These are phyloP conservation scores for Trichoderma virens DNA, from an alignment of 495 filamentous ascomycete species.

Conservation along the genomic window DNA sequence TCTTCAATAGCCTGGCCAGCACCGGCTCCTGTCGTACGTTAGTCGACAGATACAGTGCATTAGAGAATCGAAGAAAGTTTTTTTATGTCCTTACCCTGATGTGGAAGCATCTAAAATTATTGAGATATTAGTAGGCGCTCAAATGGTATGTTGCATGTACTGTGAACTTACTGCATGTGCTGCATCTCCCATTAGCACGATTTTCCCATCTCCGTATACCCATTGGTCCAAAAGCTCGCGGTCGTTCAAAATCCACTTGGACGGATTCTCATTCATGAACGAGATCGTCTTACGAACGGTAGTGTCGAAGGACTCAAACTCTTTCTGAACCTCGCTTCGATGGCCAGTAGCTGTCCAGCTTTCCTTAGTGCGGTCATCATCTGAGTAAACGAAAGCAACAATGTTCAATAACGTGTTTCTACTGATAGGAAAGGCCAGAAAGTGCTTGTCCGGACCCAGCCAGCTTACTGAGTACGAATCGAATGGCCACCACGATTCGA, in stretches of 20 bases:
- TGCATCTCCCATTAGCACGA: slow-evolving; percentile 32
- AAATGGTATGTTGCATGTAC: slow-evolving; percentile 9
- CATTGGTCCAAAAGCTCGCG: slow-evolving; percentile 28
- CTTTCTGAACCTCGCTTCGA: slow-evolving; percentile 22
- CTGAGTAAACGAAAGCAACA: slow-evolving; percentile 34
- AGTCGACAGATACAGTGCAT: not conserved
- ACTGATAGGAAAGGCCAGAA: slow-evolving; percentile 38
- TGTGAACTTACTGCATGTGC: slow-evolving; percentile 21
- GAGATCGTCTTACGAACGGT: slow-evolving; percentile 22
- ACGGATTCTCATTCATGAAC: slow-evolving; percentile 21
- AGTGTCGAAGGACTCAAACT: slow-evolving; percentile 27
- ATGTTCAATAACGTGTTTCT: slow-evolving; percentile 37
- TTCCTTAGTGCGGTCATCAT: slow-evolving; percentile 22
- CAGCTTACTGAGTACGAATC: slow-evolving; percentile 20
- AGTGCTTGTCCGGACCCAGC: slow-evolving; percentile 38
- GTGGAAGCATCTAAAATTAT: not conserved
- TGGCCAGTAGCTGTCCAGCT: slow-evolving; percentile 30
- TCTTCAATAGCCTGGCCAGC: slow-evolving; percentile 1
- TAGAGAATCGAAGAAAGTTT: slow-evolving; percentile 9
- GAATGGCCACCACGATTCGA: slow-evolving; percentile 24
- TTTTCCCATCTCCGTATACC: slow-evolving; percentile 25
- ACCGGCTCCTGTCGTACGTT: slow-evolving; percentile 4
- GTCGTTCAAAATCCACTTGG: slow-evolving; percentile 38
- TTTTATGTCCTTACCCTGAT: not conserved
- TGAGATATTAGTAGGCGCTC: not conserved